These are phyloP conservation scores for Leptomonas seymouri DNA, from an alignment of 208 protist genomes.

Conservation along the genomic window DNA sequence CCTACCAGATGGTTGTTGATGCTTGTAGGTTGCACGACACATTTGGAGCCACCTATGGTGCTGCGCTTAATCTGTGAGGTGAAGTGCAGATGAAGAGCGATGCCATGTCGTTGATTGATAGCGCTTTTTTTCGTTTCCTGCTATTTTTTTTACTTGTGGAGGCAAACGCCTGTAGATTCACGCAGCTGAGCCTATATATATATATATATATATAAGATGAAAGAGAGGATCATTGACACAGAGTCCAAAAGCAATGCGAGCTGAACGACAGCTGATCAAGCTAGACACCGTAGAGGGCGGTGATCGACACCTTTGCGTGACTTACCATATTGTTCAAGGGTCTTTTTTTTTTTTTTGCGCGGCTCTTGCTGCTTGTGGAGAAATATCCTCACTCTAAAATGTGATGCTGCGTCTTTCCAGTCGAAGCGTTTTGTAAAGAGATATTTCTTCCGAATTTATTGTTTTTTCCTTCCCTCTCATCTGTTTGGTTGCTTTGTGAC, in stretches of 20 bases:
- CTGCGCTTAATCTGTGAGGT: conserved; percentile 18
- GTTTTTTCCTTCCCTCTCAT: background rate
- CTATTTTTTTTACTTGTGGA: background rate
- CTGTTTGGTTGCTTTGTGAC: too few relatives aligned
- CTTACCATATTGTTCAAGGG: too few relatives aligned
- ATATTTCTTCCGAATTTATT: conserved; percentile 14
- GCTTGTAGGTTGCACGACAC: conserved; percentile 74
- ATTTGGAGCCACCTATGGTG: conserved; percentile 53
- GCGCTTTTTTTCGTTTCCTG: conserved; percentile 1
- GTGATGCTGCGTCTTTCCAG: background rate
- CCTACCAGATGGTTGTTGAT: conserved; percentile 82
- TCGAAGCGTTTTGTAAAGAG: conserved; percentile 2
- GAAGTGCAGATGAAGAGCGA: background rate
- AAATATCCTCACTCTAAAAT: too few relatives aligned
- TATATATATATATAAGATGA: too few relatives aligned
- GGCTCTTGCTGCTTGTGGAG: too few relatives aligned
- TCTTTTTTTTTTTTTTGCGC: too few relatives aligned
- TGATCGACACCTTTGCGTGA: too few relatives aligned
- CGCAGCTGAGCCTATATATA: too few relatives aligned
- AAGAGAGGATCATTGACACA: too few relatives aligned
- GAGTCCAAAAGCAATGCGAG: background rate
- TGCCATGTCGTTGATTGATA: background rate
- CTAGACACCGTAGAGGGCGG: too few relatives aligned
- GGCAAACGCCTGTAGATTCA: too few relatives aligned
- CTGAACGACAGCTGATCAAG: too few relatives aligned